Conservation (phyloP, 164 flowering plant species). For the Vitis vinifera region DNA sequence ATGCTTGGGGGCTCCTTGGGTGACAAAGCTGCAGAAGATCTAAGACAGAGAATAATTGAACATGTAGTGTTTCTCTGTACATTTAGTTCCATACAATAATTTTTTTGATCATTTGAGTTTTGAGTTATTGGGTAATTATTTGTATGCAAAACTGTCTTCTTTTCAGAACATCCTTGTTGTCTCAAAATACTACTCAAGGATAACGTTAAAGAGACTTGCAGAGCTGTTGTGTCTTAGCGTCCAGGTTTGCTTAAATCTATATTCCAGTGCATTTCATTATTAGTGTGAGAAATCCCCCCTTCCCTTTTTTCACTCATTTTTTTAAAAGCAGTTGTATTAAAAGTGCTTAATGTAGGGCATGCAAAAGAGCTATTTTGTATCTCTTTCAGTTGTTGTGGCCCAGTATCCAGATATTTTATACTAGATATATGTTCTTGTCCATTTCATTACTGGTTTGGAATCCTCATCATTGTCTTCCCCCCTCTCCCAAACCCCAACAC, state of each 20-base stretch:
- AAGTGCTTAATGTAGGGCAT: no score
- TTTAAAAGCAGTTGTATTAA: no score
- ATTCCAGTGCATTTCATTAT: no score
- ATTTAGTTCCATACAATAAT: neutral
- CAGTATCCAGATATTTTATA: no score
- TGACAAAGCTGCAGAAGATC: slow-evolving; percentile 92
- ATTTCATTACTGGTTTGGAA: no score
- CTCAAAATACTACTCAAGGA: slow-evolving; percentile 90
- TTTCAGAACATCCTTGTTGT: slow-evolving; percentile 93
- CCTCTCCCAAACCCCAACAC: no score
- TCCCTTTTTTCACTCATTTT: no score
- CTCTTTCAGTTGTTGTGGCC: no score
- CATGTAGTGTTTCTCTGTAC: slow-evolving; percentile 50
- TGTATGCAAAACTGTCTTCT: neutral
- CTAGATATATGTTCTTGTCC: no score
- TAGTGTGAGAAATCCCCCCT: no score
- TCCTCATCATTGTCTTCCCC: no score
- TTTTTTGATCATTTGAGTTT: neutral
- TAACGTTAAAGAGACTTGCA: slow-evolving; percentile 88
- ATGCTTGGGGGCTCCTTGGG: slow-evolving; percentile 85
- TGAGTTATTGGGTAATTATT: neutral
- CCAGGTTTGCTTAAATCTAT: slow-evolving; percentile 52
- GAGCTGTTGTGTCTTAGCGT: slow-evolving; percentile 79
- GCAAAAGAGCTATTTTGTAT: no score
- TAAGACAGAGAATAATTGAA: slow-evolving; percentile 85